Base-by-base conservation (phyloP, 2,329 filamentous ascomycete species). In the Aspergillus luchuensis region DNA sequence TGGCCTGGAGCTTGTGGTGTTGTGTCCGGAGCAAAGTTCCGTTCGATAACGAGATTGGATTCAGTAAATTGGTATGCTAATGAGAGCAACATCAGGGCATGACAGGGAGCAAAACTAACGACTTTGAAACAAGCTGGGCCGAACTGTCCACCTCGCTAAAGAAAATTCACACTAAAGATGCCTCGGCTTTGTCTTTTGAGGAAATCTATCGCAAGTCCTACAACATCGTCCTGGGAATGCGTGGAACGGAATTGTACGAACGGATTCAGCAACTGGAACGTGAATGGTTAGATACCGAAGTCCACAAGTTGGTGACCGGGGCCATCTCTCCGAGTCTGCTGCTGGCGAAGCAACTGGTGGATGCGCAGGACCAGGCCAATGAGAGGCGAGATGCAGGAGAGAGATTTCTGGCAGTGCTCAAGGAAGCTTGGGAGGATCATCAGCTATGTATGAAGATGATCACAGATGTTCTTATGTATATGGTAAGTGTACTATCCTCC, bases 391-490 rank as follows among this genome's bases (percentile, higher is more conserved):
- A 89, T 47, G 89, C 90, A 38, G 93, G 93, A 51, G 92, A 97
- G 76, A 88, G 85, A 71, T 96, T 98, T 66, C 78, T 99, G 60
- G 86, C 86, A 58, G 89, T 87, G 0, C 76, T 98, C 13, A 89
- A 89, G 67, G 83, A 88, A 60, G 87, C 89, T 2, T 99, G 93
- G 92, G 87, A 92, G 62, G 90, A 96, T 64, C 93, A 99, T 72
- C 91, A 93, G 72, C 86, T 91, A 59, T 93, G 91, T 48, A 97
- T 97, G 91, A 92, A 92, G 72, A 98, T 98, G 94, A 89, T 92
- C 54, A 92, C 93, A 4, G 95, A 98, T 75, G 92, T 98, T 33
- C 83, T 98, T 55, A 97, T 98, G 92, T 97, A 97, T 72, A 91
- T 99, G 82, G 85, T 87, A 72, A 71, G 81, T 71, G 25, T 28